Conservation (phyloP, 2,329 filamentous ascomycete genomes). For the Fusarium verrucosum region DNA sequence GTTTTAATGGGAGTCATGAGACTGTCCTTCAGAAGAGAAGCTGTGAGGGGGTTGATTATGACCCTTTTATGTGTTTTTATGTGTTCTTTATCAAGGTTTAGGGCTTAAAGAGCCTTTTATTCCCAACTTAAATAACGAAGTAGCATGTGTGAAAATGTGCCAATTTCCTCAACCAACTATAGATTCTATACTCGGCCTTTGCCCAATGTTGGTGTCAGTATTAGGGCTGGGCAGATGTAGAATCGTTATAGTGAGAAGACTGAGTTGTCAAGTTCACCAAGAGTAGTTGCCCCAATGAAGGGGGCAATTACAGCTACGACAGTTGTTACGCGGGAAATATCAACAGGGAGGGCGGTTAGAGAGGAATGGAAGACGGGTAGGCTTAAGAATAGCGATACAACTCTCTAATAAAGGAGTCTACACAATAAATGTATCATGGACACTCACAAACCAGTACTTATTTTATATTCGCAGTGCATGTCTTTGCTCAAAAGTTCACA, state of each 20-base stretch:
- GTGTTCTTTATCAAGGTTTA: no score
- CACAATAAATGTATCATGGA: not conserved
- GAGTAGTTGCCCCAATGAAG: not conserved
- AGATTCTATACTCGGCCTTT: not conserved
- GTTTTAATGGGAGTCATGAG: rapidly evolving
- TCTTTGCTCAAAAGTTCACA: no score
- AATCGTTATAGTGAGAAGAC: not conserved
- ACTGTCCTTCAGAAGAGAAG: no score
- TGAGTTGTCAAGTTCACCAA: not conserved
- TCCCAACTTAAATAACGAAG: no score
- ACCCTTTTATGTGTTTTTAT: no score
- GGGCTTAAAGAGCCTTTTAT: no score
- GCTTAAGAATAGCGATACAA: not conserved
- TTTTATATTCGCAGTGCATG: no score
- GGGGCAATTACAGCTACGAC: conserved; percentile 5
- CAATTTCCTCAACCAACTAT: not conserved
- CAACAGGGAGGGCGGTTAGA: not conserved
- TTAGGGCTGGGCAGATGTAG: not conserved
- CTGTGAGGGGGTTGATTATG: no score
- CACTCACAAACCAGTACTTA: not conserved
- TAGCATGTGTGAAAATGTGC: not conserved
- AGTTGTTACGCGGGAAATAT: not conserved
- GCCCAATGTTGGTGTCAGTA: not conserved
- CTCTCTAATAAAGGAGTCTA: not conserved
- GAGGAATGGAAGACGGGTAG: not conserved